These are phyloP conservation scores for Phycomyces blakesleeanus DNA, from an alignment of 192 early-diverging fungal genomes.

Conservation along the genomic window DNA sequence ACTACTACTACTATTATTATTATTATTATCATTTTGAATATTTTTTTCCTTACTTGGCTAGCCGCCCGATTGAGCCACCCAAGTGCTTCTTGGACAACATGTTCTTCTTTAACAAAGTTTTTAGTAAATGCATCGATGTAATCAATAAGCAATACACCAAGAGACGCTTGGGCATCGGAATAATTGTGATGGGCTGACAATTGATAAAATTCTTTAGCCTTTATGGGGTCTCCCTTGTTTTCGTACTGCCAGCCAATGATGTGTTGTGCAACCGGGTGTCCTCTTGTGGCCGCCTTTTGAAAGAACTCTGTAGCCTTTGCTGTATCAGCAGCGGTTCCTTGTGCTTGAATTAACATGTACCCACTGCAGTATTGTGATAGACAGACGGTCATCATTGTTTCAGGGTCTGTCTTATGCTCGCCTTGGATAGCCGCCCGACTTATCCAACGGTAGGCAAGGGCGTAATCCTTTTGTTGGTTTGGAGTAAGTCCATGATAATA, in stretches of 20 bases:
- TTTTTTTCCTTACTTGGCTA: not conserved
- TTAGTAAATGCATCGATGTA: not conserved
- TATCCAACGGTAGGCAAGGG: not conserved
- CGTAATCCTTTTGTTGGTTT: not conserved
- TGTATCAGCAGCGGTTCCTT: slow-evolving; percentile 16
- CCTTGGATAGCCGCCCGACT: not conserved
- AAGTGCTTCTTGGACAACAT: not conserved
- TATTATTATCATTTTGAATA: too few relatives aligned
- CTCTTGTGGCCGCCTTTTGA: slow-evolving; percentile 3
- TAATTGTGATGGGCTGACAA: slow-evolving; percentile 21
- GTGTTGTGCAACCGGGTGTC: not conserved
- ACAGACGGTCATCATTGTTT: not conserved
- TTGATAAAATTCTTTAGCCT: slow-evolving; percentile 17
- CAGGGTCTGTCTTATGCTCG: not conserved
- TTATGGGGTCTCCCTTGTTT: not conserved
- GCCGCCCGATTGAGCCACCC: not conserved
- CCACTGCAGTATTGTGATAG: slow-evolving; percentile 19
- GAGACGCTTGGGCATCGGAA: slow-evolving; percentile 24
- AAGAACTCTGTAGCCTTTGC: slow-evolving; percentile 12
- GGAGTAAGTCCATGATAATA: slow-evolving; percentile 19
- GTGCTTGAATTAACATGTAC: slow-evolving; percentile 11
- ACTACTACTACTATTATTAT: too few relatives aligned
- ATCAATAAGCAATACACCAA: slow-evolving; percentile 22
- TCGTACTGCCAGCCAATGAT: slow-evolving; percentile 2
- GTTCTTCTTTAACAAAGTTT: not conserved